These are phyloP conservation scores for Wickerhamiella azymoides DNA, from an alignment of 805 yeast genomes.

Conservation along the genomic window DNA sequence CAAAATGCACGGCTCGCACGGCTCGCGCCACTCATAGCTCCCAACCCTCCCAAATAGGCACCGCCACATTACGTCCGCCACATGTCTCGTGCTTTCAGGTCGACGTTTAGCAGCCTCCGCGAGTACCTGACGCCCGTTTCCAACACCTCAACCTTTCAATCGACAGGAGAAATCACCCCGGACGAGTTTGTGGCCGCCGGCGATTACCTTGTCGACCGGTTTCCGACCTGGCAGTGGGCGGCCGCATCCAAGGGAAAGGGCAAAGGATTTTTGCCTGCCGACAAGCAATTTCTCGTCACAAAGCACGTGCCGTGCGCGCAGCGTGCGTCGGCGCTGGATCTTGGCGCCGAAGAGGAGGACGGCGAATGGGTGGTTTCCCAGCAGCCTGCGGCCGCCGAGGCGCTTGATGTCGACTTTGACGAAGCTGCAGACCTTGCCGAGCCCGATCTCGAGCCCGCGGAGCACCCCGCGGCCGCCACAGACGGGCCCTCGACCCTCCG, in stretches of 20 bases:
- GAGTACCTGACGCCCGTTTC: conserved; percentile 88
- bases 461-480: not conserved
- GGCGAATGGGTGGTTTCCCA: conserved; percentile 28
- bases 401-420: conserved; percentile 14
- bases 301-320: conserved; percentile 76
- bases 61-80: not conserved
- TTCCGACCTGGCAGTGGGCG: conserved; percentile 94
- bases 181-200: conserved; percentile 93
- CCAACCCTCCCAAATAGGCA: not conserved
- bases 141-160: conserved; percentile 69
- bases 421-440: conserved; percentile 27
- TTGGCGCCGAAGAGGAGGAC: conserved; percentile 27
- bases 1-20: too few species aligned
- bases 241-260: conserved; percentile 39
- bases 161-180: conserved; percentile 88
- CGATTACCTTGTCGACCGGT: conserved; percentile 76
- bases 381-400: conserved; percentile 15
- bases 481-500: conserved; percentile 11
- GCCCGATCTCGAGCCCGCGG: conserved; percentile 30
- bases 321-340: conserved; percentile 43
- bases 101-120: conserved; percentile 66
- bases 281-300: conserved; percentile 79
- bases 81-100: conserved; percentile 35
- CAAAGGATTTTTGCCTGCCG: conserved; percentile 65
- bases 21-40: too few species aligned